A percentile compares a stretch with the other conserved stretches of the same genome.
Evolutionary conservation across 495 filamentous ascomycete genomes (phyloP).

Genomic region (Melanomma pulvis-pyrius): DNA sequence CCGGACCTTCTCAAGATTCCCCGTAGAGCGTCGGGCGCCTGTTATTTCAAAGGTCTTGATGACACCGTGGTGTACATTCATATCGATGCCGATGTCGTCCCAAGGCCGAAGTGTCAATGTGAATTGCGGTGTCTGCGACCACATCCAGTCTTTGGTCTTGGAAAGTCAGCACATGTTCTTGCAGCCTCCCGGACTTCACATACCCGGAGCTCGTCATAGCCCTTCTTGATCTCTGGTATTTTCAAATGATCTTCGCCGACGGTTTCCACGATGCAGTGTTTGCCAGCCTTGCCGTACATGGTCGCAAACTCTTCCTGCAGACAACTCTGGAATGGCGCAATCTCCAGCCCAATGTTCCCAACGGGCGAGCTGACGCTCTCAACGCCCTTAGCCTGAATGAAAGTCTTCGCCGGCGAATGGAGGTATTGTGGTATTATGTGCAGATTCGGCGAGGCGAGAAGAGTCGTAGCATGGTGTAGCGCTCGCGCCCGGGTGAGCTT

Average conservation of each 20-base stretch:
- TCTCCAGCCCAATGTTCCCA: constrained; percentile 65
- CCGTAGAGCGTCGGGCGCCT: background rate
- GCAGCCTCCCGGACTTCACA: background rate
- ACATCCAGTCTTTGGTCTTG: constrained; percentile 76
- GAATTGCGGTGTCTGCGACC: constrained; percentile 82
- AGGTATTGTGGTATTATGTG: constrained; percentile 64
- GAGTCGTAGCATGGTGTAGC: constrained; percentile 89
- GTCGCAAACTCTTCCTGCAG: constrained; percentile 51
- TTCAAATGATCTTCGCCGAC: constrained; percentile 54
- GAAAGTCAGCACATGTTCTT: constrained; percentile 9
- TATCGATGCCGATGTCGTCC: background rate
- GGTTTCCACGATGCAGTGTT: constrained; percentile 47
- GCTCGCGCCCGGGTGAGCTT: constrained; percentile 78
- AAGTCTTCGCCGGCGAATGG: constrained; percentile 70
- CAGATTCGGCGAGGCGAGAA: constrained; percentile 74
- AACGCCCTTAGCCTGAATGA: constrained; percentile 81
- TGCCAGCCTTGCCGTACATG: constrained; percentile 54
- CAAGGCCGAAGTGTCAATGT: constrained; percentile 40
- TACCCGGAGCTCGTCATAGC: constrained; percentile 65
- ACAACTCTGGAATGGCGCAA: constrained; percentile 37
- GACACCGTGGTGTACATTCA: constrained; percentile 34
- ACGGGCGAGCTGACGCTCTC: constrained; percentile 88
- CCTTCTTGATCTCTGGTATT: constrained; percentile 57
- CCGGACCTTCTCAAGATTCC: constrained; percentile 3
- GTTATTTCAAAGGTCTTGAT: constrained; percentile 34